Evolutionary conservation across 495 filamentous ascomycete species (phyloP), one percentile per base, ranked within the genome.

Genomic region (Diplogelasinospora grovesii): DNA sequence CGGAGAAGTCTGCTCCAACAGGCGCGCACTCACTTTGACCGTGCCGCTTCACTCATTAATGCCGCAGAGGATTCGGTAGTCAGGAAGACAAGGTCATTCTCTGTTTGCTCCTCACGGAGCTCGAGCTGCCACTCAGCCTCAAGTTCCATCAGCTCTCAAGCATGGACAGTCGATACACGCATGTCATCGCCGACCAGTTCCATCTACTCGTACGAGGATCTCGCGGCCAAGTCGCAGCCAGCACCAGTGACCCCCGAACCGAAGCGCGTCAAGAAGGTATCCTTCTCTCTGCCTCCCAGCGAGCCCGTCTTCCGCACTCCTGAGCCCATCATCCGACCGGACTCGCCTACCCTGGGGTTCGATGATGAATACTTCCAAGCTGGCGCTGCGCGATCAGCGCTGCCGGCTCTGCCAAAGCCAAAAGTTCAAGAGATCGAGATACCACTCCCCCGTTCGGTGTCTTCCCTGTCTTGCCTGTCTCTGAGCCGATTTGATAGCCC

Each of bases 181-280:
- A 35, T 66, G 5, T 66, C 63, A 6, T 71, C 70, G 13, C 65
- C 69, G 0, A 61, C 64, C 11, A 59, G 57, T 15, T 69, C 69
- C 0, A 50, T 69, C 28, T 63, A 47, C 48, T 65, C 70, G 20
- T 56, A 62, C 3, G 60, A 65, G 4, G 63, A 63, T 29, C 47
- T 53, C 21, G 9, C 46, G 13, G 36, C 41, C 31, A 59, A 53
- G 41, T 26, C 54, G 5, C 43, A 34, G 20, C 39, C 45, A 23
- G 56, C 51, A 10, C 11, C 38, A 23, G 44, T 27, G 22, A 41
- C 50, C 11, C 40, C 54, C 1, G 27, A 27, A 1, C 22, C 15
- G 4, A 72, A 69, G 45, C 56, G 50, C 29, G 42, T 39, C 39
- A 77, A 75, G 57, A 73, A 70, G 50, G 73, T 77, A 0, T 72